phyloP scores from a whole-genome alignment of 352 stramenopile genomes.

The Phytophthora tentaculata region DNA sequence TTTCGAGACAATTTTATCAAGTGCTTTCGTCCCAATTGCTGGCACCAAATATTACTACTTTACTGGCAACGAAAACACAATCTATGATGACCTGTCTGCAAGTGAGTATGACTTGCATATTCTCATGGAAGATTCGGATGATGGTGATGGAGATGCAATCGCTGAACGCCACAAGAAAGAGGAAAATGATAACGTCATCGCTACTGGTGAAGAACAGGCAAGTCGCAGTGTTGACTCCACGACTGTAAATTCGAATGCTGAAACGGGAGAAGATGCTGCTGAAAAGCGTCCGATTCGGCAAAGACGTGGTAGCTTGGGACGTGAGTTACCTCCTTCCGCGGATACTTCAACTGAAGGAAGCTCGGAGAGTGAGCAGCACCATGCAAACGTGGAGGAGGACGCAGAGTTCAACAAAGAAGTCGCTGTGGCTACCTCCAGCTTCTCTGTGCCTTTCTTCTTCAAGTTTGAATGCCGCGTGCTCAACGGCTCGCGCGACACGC shows the following conservation, averaged over 20 bases:
- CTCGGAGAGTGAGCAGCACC: conserved; percentile 40
- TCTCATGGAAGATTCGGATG: conserved; percentile 68
- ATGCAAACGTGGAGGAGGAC: conserved; percentile 65
- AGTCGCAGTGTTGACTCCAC: conserved; percentile 11
- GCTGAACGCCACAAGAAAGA: conserved; percentile 19
- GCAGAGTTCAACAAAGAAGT: conserved; percentile 88
- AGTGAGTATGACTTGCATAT: conserved; percentile 68
- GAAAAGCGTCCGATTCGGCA: conserved; percentile 18
- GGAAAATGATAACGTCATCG: neutral
- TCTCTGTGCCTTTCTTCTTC: conserved; percentile 88
- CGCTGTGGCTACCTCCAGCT: conserved; percentile 78
- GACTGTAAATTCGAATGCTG: conserved; percentile 3
- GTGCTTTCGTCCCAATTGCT: conserved; percentile 63
- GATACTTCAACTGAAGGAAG: conserved; percentile 32
- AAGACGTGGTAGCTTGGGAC: conserved; percentile 29
- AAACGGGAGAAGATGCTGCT: conserved; percentile 6
- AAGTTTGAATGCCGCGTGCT: conserved; percentile 82
- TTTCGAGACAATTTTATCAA: conserved; percentile 70
- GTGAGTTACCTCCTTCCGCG: conserved; percentile 36
- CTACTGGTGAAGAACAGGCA: conserved; percentile 11
- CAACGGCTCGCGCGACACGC: conserved; percentile 34
- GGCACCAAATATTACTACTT: conserved; percentile 90
- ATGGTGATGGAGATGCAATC: conserved; percentile 34
- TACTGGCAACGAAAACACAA: conserved; percentile 61
- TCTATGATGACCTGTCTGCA: conserved; percentile 63